Conservation (phyloP, 768 basidiomycete genomes). For the Xerocomus brunneocitrinus region DNA sequence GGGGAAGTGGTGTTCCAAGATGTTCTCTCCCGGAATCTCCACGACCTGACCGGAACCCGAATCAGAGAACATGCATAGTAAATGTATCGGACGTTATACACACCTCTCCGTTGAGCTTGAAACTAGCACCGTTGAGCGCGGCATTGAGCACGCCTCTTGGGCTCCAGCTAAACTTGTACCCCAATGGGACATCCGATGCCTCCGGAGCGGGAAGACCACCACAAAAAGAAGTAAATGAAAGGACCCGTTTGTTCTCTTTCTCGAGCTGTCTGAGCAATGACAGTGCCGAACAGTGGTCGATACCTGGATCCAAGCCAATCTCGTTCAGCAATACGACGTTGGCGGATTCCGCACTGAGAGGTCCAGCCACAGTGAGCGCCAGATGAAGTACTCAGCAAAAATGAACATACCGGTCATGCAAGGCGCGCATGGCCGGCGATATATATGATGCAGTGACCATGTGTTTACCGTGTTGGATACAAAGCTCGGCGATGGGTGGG, state of each 20-base stretch:
- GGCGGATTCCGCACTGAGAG: conserved; percentile 52
- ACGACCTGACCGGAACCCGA: conserved; percentile 32
- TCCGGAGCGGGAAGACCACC: conserved; percentile 85
- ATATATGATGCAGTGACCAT: conserved; percentile 92
- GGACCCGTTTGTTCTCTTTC: conserved; percentile 48
- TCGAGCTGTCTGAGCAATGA: conserved; percentile 55
- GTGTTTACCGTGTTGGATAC: conserved; percentile 65
- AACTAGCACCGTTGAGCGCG: conserved; percentile 67
- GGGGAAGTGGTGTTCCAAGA: conserved; percentile 59
- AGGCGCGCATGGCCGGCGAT: conserved; percentile 65
- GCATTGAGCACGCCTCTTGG: conserved; percentile 83
- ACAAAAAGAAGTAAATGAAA: conserved; percentile 86
- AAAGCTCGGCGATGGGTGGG: conserved; percentile 61
- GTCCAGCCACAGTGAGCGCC: not conserved
- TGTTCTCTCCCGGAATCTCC: conserved; percentile 45
- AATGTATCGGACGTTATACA: conserved; percentile 8
- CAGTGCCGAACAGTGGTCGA: conserved; percentile 86
- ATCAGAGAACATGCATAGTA: not conserved
- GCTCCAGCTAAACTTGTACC: conserved; percentile 95
- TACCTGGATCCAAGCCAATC: conserved; percentile 85
- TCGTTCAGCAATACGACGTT: conserved; percentile 81
- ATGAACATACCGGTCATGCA: conserved; percentile 57
- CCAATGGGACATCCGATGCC: conserved; percentile 54
- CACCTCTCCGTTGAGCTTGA: conserved; percentile 55
- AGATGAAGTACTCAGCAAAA: not conserved